Evolutionary conservation across 1,139 yeast genomes (phyloP).

Genomic region (Hyphopichia fennica): DNA sequence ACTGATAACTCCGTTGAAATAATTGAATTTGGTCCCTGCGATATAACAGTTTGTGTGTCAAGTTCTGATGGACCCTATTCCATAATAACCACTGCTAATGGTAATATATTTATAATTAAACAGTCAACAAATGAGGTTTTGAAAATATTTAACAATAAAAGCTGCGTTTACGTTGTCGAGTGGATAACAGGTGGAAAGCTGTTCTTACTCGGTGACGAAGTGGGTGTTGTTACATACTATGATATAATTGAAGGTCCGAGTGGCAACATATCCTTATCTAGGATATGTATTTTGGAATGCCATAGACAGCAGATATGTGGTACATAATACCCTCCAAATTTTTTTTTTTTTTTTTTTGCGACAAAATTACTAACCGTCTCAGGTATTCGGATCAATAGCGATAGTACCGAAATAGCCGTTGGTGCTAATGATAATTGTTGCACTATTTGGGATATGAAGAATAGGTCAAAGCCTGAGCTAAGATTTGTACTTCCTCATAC

Average conservation of each 20-base stretch:
- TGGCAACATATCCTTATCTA: neutral
- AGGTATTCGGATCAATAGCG: slow-evolving; percentile 57
- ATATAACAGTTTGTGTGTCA: neutral
- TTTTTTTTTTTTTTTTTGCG: neutral
- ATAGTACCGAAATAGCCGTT: slow-evolving; percentile 53
- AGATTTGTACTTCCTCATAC: slow-evolving; percentile 43
- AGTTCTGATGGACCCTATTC: slow-evolving; percentile 44
- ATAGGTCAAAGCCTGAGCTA: slow-evolving; percentile 40
- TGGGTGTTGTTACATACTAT: slow-evolving; percentile 57
- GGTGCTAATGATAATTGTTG: slow-evolving; percentile 78
- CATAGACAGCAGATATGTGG: slow-evolving; percentile 75
- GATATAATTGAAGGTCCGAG: slow-evolving; percentile 21
- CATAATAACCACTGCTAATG: slow-evolving; percentile 51
- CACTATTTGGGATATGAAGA: slow-evolving; percentile 60
- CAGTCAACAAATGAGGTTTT: slow-evolving; percentile 13
- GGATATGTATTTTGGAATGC: slow-evolving; percentile 35
- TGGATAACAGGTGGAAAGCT: slow-evolving; percentile 55
- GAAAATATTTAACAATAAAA: slow-evolving; percentile 10
- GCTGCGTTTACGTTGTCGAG: slow-evolving; percentile 56
- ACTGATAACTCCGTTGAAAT: slow-evolving; percentile 44
- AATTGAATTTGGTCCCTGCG: neutral
- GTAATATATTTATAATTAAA: slow-evolving; percentile 23
- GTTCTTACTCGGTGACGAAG: slow-evolving; percentile 68
- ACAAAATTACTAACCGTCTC: slow-evolving; percentile 8
- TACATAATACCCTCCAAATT: slow-evolving; percentile 15